phyloP scores from a whole-genome alignment of 495 filamentous ascomycete species.

The Cairneyella variabilis region DNA sequence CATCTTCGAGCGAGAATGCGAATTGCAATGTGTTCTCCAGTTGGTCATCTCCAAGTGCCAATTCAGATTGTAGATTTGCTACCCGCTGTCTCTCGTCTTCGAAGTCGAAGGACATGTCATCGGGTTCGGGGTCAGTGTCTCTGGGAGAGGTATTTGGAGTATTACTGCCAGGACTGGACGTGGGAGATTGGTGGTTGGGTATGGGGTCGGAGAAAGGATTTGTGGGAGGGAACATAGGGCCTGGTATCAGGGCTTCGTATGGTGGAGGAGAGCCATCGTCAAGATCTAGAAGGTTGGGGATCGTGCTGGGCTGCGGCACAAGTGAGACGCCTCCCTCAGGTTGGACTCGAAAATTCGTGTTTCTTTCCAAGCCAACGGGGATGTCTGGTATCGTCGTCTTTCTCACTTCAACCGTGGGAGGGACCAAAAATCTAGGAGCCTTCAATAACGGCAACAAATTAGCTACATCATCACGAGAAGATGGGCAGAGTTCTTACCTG shows the following conservation, averaged over 20 bases:
- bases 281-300: background rate
- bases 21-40: background rate
- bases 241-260: background rate
- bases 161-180: background rate
- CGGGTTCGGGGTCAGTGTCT: background rate
- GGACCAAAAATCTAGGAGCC: too few species aligned
- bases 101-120: background rate
- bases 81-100: background rate
- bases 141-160: background rate
- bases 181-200: background rate
- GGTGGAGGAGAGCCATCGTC: background rate
- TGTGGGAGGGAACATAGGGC: background rate
- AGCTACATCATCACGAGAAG: too few species aligned
- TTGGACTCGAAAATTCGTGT: too few species aligned
- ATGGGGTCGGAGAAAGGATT: conserved; percentile 9
- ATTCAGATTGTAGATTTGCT: background rate
- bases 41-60: background rate
- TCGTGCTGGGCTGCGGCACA: too few species aligned
- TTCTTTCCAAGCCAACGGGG: too few species aligned
- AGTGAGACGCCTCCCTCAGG: background rate
- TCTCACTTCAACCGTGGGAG: too few species aligned
- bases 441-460: too few species aligned
- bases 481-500: too few species aligned
- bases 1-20: background rate
- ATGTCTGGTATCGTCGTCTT: too few species aligned